Conservation (phyloP, 78 protist species). For the Ministeria vibrans region DNA sequence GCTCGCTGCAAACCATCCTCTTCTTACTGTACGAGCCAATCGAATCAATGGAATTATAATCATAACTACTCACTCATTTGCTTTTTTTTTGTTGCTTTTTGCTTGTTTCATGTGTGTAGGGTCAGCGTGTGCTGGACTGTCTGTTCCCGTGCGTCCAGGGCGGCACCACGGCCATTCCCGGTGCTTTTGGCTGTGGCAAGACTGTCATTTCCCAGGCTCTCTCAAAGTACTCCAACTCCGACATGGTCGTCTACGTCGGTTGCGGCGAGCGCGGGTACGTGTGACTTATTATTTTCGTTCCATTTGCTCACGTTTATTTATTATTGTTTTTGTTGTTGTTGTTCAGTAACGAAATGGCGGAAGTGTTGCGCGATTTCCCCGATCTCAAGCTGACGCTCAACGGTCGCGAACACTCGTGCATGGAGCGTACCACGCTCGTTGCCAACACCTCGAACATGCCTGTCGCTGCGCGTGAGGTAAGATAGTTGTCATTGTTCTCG, state of each 20-base stretch:
- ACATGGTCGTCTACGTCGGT: conserved; percentile 98
- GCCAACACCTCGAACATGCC: conserved; percentile 99
- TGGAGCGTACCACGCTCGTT: conserved; percentile 99
- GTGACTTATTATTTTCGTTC: too few relatives aligned
- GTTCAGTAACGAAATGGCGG: conserved; percentile 99
- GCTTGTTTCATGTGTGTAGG: background rate
- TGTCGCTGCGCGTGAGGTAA: conserved; percentile 99
- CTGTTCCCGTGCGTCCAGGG: conserved; percentile 77
- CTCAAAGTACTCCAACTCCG: conserved; percentile 98
- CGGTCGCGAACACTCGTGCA: conserved; percentile 86
- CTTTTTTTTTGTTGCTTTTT: background rate
- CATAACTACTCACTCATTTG: too few relatives aligned
- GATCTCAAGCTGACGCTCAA: conserved; percentile 49
- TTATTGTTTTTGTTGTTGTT: too few relatives aligned
- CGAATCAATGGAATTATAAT: too few relatives aligned
- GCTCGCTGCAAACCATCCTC: conserved; percentile 88
- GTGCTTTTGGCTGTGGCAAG: conserved; percentile 99
- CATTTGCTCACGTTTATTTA: too few relatives aligned
- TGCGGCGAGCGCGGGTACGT: conserved; percentile 99
- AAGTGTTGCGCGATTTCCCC: conserved; percentile 99
- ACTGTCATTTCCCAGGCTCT: conserved; percentile 99
- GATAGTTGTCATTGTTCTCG: too few relatives aligned
- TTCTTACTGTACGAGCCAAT: too few relatives aligned
- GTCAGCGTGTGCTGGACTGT: background rate
- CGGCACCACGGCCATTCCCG: conserved; percentile 99